Conservation (phyloP, 352 stramenopile genomes). For the Phytophthora brassicae region DNA sequence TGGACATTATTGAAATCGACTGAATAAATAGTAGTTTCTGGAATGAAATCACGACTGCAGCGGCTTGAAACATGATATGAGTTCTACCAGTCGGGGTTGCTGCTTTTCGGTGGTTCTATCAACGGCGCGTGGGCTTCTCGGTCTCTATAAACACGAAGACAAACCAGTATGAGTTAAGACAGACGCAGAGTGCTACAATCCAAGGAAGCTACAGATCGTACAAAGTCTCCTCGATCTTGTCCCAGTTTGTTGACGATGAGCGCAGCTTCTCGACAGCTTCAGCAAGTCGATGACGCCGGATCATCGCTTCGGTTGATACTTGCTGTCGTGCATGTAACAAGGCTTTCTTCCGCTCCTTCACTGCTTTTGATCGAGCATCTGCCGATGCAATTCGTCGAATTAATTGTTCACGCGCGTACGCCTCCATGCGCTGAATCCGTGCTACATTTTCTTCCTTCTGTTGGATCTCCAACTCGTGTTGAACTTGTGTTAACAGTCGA, state of each 20-base stretch:
- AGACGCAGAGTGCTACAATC: not conserved
- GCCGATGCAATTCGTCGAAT: constrained; percentile 56
- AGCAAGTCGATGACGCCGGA: constrained; percentile 68
- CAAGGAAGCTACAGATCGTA: constrained; percentile 43
- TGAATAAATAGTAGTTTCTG: constrained; percentile 12
- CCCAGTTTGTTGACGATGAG: constrained; percentile 61
- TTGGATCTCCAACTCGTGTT: constrained; percentile 51
- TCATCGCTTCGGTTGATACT: constrained; percentile 58
- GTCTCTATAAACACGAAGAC: constrained; percentile 14
- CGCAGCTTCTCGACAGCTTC: constrained; percentile 71
- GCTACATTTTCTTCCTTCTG: constrained; percentile 74
- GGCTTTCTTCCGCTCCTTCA: constrained; percentile 69
- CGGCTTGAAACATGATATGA: not conserved
- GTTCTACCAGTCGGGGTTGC: constrained; percentile 15
- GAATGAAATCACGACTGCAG: not conserved
- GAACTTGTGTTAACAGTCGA: constrained; percentile 50
- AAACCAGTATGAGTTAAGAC: constrained; percentile 12
- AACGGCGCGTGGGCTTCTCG: constrained; percentile 11
- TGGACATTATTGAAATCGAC: constrained; percentile 45
- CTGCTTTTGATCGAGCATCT: constrained; percentile 52
- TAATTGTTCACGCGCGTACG: constrained; percentile 65
- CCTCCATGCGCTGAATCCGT: constrained; percentile 71
- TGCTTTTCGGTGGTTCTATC: constrained; percentile 15
- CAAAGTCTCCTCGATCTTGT: constrained; percentile 79
- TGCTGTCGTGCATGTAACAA: constrained; percentile 63